phyloP scores from a whole-genome alignment of 306 rosid species.

The Cicer yamashitae region DNA sequence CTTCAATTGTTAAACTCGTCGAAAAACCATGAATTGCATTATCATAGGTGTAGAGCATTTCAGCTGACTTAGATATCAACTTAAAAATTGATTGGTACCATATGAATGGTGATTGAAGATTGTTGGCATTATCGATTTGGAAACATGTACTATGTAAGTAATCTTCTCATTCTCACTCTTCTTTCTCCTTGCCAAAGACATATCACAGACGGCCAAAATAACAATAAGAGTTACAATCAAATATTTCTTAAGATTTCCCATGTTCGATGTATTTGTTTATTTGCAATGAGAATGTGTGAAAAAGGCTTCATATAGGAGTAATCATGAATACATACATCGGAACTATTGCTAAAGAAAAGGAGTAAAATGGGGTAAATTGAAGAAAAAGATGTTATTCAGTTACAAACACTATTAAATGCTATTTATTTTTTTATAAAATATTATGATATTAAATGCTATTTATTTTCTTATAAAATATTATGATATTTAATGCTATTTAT shows the following conservation, averaged over 20 bases:
- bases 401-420: too few relatives aligned
- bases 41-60: constrained; percentile 70
- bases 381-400: too few relatives aligned
- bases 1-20: constrained; percentile 60
- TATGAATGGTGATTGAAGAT: constrained; percentile 58
- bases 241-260: constrained; percentile 21
- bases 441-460: too few relatives aligned
- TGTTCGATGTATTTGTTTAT: constrained; percentile 4
- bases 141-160: constrained; percentile 75
- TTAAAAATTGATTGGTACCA: constrained; percentile 80
- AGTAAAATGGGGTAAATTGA: too few relatives aligned
- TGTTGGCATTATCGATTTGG: constrained; percentile 70
- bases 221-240: constrained; percentile 8
- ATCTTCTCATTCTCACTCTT: constrained; percentile 24
- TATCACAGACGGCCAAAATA: constrained; percentile 36
- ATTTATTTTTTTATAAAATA: too few relatives aligned
- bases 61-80: constrained; percentile 62
- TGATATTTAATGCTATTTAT: too few relatives aligned
- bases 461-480: too few relatives aligned
- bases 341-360: too few relatives aligned
- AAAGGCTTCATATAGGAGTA: background rate
- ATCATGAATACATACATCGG: too few relatives aligned
- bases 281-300: background rate
- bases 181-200: constrained; percentile 42
- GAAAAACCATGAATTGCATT: constrained; percentile 78